A percentile compares a stretch with the other conserved stretches of the same genome.
These are phyloP conservation scores for Fusarium coffeatum DNA, from an alignment of 2,329 filamentous ascomycete species.

Conservation along the genomic window DNA sequence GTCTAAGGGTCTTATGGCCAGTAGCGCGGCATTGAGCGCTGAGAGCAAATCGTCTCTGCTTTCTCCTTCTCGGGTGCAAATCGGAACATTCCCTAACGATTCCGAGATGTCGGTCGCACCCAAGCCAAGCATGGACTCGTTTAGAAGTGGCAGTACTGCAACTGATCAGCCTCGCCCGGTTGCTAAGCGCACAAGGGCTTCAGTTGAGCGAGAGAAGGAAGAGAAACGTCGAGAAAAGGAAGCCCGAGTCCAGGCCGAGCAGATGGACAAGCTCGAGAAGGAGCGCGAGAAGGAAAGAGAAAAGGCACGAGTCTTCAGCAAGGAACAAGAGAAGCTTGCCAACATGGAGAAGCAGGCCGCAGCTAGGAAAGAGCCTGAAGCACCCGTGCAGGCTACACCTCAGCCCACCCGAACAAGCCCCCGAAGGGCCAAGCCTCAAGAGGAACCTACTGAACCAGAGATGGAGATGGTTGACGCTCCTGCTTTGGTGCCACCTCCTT, in stretches of 20 bases:
- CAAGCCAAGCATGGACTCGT: slow-evolving; percentile 41
- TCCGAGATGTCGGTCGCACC: slow-evolving; percentile 62
- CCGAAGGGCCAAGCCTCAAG: slow-evolving; percentile 58
- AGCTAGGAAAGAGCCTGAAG: slow-evolving; percentile 65
- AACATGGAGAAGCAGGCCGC: slow-evolving; percentile 65
- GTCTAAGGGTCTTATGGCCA: slow-evolving; percentile 86
- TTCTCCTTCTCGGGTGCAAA: slow-evolving; percentile 63
- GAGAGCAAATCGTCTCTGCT: slow-evolving; percentile 69
- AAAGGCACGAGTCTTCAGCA: slow-evolving; percentile 70
- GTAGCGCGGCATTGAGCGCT: slow-evolving; percentile 73
- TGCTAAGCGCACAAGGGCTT: slow-evolving; percentile 66
- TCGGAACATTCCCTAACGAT: slow-evolving; percentile 57
- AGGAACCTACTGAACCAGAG: slow-evolving; percentile 53
- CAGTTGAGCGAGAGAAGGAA: slow-evolving; percentile 70
- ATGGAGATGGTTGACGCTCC: slow-evolving; percentile 68
- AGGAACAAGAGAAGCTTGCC: slow-evolving; percentile 67
- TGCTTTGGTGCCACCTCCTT: slow-evolving; percentile 68
- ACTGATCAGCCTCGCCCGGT: slow-evolving; percentile 54
- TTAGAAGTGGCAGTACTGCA: slow-evolving; percentile 30
- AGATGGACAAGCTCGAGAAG: slow-evolving; percentile 73
- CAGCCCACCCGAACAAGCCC: slow-evolving; percentile 64
- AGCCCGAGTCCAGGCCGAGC: slow-evolving; percentile 69
- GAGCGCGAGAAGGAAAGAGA: slow-evolving; percentile 76
- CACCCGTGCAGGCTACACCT: slow-evolving; percentile 43
- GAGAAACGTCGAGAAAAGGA: slow-evolving; percentile 76